Conservation (phyloP, 192 early-diverging fungal species). For the Paraglomus occultum region DNA sequence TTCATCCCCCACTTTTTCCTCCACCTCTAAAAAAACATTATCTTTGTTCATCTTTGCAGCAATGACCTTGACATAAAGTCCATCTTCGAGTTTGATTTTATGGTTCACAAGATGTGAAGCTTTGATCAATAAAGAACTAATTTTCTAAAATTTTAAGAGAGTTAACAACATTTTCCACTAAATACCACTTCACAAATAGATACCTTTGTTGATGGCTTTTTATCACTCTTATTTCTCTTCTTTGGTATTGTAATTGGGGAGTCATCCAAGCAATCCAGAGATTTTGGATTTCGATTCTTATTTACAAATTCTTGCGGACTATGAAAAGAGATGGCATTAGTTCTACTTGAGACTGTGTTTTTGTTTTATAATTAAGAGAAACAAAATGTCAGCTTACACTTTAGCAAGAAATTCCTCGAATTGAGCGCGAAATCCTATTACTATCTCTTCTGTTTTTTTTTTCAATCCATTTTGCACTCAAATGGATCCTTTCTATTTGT, state of each 20-base stretch:
- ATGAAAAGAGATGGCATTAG: background rate
- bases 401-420: constrained; percentile 4
- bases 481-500: background rate
- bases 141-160: constrained; percentile 1
- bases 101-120: background rate
- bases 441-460: constrained; percentile 1
- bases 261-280: background rate
- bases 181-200: constrained; percentile 15
- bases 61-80: background rate
- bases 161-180: background rate
- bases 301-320: constrained; percentile 16
- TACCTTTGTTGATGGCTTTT: constrained; percentile 1
- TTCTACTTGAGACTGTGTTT: too few relatives aligned
- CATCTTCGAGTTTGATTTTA: background rate
- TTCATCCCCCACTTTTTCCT: constrained; percentile 14
- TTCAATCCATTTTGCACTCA: background rate
- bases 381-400: constrained; percentile 8
- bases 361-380: constrained; percentile 11
- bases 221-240: too few relatives aligned
- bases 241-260: too few relatives aligned
- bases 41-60: background rate
- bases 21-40: constrained; percentile 12
- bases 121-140: constrained; percentile 9
- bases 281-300: background rate
- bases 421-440: background rate